Percentiles rank a stretch among this genome's conserved stretches.
Conservation (phyloP, 2,329 filamentous ascomycete genomes). For the Dactylellina leptospora region DNA sequence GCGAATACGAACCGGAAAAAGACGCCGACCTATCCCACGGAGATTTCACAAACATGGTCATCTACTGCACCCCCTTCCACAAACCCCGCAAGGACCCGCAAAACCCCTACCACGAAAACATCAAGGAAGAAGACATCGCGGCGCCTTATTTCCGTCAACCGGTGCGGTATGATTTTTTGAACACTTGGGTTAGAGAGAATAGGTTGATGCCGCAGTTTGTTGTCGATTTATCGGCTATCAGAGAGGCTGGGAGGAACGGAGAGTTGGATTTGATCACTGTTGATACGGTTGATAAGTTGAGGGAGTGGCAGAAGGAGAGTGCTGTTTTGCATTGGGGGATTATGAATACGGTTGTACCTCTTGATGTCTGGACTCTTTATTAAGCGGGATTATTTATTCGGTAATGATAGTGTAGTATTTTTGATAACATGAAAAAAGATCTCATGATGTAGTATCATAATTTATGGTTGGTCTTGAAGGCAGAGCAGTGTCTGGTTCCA, state of each 20-base stretch:
- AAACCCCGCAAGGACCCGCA: slow-evolving; percentile 57
- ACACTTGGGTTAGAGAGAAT: slow-evolving; percentile 73
- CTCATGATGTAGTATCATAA: too few species aligned
- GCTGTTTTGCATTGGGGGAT: slow-evolving; percentile 88
- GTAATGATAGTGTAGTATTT: too few species aligned
- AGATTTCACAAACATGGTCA: slow-evolving; percentile 95
- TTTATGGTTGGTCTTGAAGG: too few species aligned
- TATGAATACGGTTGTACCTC: slow-evolving; percentile 85
- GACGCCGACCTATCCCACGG: slow-evolving; percentile 64
- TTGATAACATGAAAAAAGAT: too few species aligned
- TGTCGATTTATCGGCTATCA: slow-evolving; percentile 63
- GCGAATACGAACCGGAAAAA: slow-evolving; percentile 71
- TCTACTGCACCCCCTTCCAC: slow-evolving; percentile 82
- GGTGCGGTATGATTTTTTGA: slow-evolving; percentile 72
- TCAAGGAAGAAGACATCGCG: slow-evolving; percentile 61
- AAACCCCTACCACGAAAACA: slow-evolving; percentile 55
- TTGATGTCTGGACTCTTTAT: slow-evolving; percentile 71
- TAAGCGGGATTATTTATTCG: too few species aligned
- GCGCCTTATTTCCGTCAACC: slow-evolving; percentile 71
- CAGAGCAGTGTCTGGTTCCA: too few species aligned
- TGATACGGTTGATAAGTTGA: slow-evolving; percentile 66
- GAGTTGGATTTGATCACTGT: slow-evolving; percentile 63
- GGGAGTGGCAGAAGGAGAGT: slow-evolving; percentile 76
- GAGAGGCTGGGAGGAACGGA: slow-evolving; percentile 31
- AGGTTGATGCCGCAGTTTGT: slow-evolving; percentile 79